Evolutionary conservation across 2,329 filamentous ascomycete species (phyloP).

Genomic region (Didymella arachidicola): DNA sequence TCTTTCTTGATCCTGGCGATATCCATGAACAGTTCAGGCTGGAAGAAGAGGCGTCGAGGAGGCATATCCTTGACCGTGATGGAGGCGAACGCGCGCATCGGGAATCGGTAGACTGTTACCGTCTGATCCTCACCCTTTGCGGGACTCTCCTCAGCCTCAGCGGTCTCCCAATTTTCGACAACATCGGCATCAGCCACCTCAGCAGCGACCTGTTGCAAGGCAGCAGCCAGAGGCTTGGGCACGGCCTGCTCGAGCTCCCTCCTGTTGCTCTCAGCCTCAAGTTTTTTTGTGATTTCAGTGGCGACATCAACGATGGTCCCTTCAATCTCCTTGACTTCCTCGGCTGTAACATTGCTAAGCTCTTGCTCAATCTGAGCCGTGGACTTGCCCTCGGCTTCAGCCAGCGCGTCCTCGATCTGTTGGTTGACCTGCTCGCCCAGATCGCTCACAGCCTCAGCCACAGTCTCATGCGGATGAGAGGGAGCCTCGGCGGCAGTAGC

Average conservation of each 20-base stretch:
- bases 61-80: conserved; percentile 72
- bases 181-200: conserved; percentile 64
- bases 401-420: conserved; percentile 71
- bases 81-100: conserved; percentile 94
- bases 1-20: conserved; percentile 96
- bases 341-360: conserved; percentile 40
- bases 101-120: conserved; percentile 91
- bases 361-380: conserved; percentile 58
- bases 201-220: conserved; percentile 65
- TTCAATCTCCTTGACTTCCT: conserved; percentile 64
- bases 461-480: conserved; percentile 62
- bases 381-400: conserved; percentile 51
- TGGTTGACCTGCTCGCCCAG: conserved; percentile 68
- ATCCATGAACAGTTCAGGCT: conserved; percentile 83
- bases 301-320: conserved; percentile 61
- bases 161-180: conserved; percentile 92
- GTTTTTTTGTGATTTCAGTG: conserved; percentile 54
- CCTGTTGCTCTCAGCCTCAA: conserved; percentile 63
- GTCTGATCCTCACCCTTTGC: conserved; percentile 72
- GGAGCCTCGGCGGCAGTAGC: conserved; percentile 34
- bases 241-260: conserved; percentile 61
- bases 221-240: conserved; percentile 61
- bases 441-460: conserved; percentile 73
- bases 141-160: conserved; percentile 73
- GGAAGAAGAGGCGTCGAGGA: conserved; percentile 68